Conservation (phyloP, 495 filamentous ascomycete genomes). For the Aspergillus steynii region DNA sequence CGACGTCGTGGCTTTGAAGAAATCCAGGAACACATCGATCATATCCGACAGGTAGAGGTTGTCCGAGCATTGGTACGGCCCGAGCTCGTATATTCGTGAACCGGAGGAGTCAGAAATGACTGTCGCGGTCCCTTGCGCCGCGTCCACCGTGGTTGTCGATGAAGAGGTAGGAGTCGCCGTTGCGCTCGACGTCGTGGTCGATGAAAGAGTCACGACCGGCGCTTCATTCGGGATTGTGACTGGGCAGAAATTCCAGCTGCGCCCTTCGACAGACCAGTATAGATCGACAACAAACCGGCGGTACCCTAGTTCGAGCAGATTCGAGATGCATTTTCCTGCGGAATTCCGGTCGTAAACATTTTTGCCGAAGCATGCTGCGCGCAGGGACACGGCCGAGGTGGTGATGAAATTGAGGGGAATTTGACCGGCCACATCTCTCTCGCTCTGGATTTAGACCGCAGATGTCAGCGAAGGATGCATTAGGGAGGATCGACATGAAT, state of each 20-base stretch:
- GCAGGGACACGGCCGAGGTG: conserved; percentile 53
- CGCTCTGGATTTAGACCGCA: conserved; percentile 40
- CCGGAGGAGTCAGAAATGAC: conserved; percentile 31
- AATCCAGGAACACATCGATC: conserved; percentile 46
- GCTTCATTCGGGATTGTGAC: conserved; percentile 36
- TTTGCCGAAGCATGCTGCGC: conserved; percentile 58
- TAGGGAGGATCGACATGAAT: not conserved
- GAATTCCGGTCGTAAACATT: conserved; percentile 47
- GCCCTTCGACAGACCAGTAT: conserved; percentile 59
- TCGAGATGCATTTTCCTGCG: conserved; percentile 57
- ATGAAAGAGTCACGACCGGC: conserved; percentile 26
- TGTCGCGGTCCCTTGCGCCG: conserved; percentile 28
- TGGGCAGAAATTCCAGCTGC: conserved; percentile 61
- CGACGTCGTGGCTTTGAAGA: conserved; percentile 47
- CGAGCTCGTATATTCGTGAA: conserved; percentile 47
- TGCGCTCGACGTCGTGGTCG: conserved; percentile 21
- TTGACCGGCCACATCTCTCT: conserved; percentile 59
- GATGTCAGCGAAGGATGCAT: not conserved
- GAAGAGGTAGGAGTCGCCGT: conserved; percentile 25
- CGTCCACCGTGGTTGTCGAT: not conserved
- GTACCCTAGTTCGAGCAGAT: conserved; percentile 60
- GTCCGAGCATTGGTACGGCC: conserved; percentile 58
- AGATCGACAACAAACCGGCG: conserved; percentile 60
- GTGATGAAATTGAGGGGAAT: conserved; percentile 65
- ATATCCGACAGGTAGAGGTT: conserved; percentile 48